Conservation (phyloP, 495 filamentous ascomycete genomes). For the Hypoxylon rickii region DNA sequence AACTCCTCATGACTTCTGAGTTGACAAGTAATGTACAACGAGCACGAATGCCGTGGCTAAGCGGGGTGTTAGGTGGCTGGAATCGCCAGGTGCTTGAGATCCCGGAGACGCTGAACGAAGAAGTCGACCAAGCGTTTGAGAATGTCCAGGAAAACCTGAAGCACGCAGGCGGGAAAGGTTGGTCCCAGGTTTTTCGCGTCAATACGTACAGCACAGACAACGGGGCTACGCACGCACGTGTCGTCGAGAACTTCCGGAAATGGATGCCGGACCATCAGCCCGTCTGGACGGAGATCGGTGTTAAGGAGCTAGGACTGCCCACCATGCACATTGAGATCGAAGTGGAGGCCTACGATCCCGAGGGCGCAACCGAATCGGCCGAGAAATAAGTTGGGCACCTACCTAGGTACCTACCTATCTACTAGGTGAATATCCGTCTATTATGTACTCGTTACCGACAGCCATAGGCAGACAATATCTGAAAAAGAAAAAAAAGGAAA, state of each 20-base stretch:
- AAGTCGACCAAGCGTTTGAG: conserved; percentile 59
- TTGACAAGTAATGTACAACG: too few species aligned
- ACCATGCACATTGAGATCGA: conserved; percentile 64
- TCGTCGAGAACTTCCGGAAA: conserved; percentile 53
- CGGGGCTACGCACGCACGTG: conserved; percentile 44
- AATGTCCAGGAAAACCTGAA: conserved; percentile 56
- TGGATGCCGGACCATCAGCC: conserved; percentile 57
- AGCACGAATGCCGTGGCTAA: too few species aligned
- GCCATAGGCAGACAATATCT: too few species aligned
- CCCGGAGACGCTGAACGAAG: conserved; percentile 44
- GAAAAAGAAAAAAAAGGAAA: too few species aligned
- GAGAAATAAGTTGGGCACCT: too few species aligned
- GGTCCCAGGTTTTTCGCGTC: conserved; percentile 59
- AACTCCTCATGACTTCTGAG: too few species aligned
- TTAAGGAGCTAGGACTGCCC: conserved; percentile 46
- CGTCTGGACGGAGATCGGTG: conserved; percentile 56
- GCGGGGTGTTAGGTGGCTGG: conserved; percentile 54
- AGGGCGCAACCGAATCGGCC: conserved; percentile 21
- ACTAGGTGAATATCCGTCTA: too few species aligned
- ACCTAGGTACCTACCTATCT: too few species aligned
- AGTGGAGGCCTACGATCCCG: conserved; percentile 47
- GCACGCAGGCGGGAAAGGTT: conserved; percentile 60
- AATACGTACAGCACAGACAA: conserved; percentile 53
- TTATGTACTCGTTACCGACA: too few species aligned
- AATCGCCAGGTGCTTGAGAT: conserved; percentile 46